A percentile compares a stretch with the other conserved stretches of the same genome.
phyloP scores from a whole-genome alignment of 768 basidiomycete genomes.

The Suillus subluteus region DNA sequence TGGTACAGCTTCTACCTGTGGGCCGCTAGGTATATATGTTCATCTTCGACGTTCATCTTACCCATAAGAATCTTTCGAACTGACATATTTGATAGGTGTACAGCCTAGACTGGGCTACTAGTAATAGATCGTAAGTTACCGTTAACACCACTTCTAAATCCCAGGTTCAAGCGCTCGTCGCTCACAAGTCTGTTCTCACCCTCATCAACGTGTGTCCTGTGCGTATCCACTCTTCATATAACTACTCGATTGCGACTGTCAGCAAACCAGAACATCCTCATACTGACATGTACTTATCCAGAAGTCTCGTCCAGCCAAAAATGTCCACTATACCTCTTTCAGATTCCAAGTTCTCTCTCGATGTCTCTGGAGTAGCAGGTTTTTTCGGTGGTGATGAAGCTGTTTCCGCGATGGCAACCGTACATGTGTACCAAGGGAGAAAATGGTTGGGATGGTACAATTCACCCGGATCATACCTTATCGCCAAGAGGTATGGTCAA shows the following conservation, averaged over 20 bases:
- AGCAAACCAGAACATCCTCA: not conserved
- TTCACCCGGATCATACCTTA: slow-evolving; percentile 38
- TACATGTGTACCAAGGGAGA: slow-evolving; percentile 38
- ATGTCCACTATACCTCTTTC: slow-evolving; percentile 20
- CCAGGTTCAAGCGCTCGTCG: not conserved
- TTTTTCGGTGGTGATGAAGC: slow-evolving; percentile 43
- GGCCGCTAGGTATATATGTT: not conserved
- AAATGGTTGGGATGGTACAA: slow-evolving; percentile 44
- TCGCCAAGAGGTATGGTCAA: slow-evolving; percentile 37
- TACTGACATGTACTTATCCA: slow-evolving; percentile 28
- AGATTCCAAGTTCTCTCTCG: slow-evolving; percentile 29
- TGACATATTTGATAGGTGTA: not conserved
- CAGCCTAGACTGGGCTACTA: not conserved
- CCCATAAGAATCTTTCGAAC: not conserved
- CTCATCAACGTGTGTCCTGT: not conserved
- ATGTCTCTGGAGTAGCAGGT: slow-evolving; percentile 39
- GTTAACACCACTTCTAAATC: not conserved
- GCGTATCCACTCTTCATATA: not conserved
- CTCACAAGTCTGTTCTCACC: not conserved
- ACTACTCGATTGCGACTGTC: not conserved
- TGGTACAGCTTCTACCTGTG: not conserved
- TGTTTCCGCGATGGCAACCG: slow-evolving; percentile 40
- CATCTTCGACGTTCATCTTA: not conserved
- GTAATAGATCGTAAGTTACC: not conserved
- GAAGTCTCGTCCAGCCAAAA: slow-evolving; percentile 20